A percentile compares a stretch with the other conserved stretches of the same genome.
Conservation (phyloP, 352 stramenopile genomes). For the Pilasporangium apinafurcum region DNA sequence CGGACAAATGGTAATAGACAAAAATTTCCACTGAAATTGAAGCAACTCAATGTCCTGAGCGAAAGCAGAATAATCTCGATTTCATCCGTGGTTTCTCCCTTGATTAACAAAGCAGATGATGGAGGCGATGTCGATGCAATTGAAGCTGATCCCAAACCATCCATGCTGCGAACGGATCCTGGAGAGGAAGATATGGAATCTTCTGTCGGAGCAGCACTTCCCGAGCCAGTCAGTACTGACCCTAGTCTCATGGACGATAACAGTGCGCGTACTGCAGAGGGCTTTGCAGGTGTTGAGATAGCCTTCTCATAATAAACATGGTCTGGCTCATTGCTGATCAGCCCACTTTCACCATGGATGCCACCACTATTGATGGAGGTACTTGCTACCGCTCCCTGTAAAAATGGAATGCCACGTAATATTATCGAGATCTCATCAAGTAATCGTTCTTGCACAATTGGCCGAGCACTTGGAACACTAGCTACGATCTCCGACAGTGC, state of each 20-base stretch:
- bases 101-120: conserved; percentile 37
- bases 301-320: conserved; percentile 8
- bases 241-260: conserved; percentile 72
- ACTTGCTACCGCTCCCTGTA: conserved; percentile 12
- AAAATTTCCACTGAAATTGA: conserved; percentile 90
- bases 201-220: too few species aligned
- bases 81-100: conserved; percentile 72
- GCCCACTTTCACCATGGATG: background rate
- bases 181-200: too few species aligned
- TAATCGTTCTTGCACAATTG: conserved; percentile 91
- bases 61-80: conserved; percentile 85
- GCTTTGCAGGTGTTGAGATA: conserved; percentile 21
- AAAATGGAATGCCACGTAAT: conserved; percentile 83
- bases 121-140: background rate
- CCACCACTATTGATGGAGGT: background rate
- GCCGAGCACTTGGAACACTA: conserved; percentile 85
- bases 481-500: conserved; percentile 88
- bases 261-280: conserved; percentile 58
- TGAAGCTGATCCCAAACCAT: background rate
- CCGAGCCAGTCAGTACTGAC: conserved; percentile 14
- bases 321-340: conserved; percentile 1
- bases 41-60: conserved; percentile 91
- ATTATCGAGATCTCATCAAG: conserved; percentile 96
- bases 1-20: conserved; percentile 94
- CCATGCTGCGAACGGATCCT: too few species aligned